Evolutionary conservation across 2,329 filamentous ascomycete species (phyloP).

Genomic region (Nigrospora oryzae): DNA sequence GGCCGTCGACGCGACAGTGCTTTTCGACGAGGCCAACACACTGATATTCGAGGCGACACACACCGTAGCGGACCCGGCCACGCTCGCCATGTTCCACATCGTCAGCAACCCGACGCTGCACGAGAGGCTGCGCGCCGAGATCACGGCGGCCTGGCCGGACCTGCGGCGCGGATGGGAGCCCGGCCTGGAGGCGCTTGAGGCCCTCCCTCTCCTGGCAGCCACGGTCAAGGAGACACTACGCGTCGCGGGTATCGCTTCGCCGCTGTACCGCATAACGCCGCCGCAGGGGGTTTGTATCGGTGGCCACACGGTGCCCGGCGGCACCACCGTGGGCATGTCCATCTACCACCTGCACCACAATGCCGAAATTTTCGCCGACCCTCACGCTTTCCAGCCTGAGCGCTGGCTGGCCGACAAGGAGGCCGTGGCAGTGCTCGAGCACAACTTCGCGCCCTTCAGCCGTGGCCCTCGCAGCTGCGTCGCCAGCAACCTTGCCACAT

Average conservation of each 20-base stretch:
- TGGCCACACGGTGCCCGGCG: background rate
- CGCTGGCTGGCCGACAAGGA: background rate
- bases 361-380: background rate
- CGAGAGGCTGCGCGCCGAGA: background rate
- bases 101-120: background rate
- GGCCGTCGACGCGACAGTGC: constrained; percentile 16
- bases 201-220: constrained; percentile 1
- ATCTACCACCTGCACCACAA: constrained; percentile 1
- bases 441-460: constrained; percentile 2
- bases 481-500: constrained; percentile 1
- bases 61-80: constrained; percentile 1
- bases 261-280: constrained; percentile 1
- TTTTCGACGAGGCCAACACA: constrained; percentile 5
- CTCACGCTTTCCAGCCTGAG: constrained; percentile 1
- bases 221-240: constrained; percentile 4
- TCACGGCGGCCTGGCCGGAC: background rate
- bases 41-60: constrained; percentile 2
- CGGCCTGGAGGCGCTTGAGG: constrained; percentile 2
- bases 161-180: background rate
- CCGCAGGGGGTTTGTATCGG: background rate
- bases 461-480: constrained; percentile 3
- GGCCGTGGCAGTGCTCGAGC: background rate
- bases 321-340: constrained; percentile 3
- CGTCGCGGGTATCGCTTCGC: constrained; percentile 1
- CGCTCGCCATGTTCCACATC: constrained; percentile 1